Evolutionary conservation across 768 basidiomycete genomes (phyloP).

Genomic region (Rhodotorula babjevae): DNA sequence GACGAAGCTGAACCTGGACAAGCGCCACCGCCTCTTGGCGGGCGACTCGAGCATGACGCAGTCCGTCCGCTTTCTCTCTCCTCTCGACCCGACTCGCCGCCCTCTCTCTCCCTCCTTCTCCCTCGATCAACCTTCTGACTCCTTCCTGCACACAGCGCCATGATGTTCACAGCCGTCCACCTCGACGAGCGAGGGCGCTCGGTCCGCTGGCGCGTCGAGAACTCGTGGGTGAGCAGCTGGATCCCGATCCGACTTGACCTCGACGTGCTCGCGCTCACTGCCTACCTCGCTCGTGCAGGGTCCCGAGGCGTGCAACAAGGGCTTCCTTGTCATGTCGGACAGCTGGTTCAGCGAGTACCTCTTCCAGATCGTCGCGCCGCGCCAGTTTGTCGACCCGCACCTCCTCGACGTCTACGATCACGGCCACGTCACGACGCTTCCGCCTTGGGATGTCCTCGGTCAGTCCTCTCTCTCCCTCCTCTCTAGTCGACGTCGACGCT

Average conservation of each 20-base stretch:
- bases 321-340: conserved; percentile 83
- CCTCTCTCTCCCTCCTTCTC: too few relatives aligned
- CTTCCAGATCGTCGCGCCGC: conserved; percentile 76
- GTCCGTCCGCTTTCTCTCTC: conserved; percentile 41
- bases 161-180: conserved; percentile 91
- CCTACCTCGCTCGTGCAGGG: background rate
- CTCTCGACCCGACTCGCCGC: background rate
- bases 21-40: conserved; percentile 74
- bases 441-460: conserved; percentile 11
- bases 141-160: conserved; percentile 38
- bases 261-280: background rate
- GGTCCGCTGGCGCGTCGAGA: conserved; percentile 90
- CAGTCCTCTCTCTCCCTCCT: background rate
- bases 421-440: conserved; percentile 40
- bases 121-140: too few relatives aligned
- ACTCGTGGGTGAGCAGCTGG: conserved; percentile 65
- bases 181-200: conserved; percentile 67
- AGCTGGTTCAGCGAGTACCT: conserved; percentile 72
- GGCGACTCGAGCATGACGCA: conserved; percentile 90
- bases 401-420: conserved; percentile 72
- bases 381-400: conserved; percentile 68
- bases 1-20: conserved; percentile 70
- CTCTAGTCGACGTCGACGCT: background rate
- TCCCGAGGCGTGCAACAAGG: too few relatives aligned
- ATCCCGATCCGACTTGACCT: background rate